Evolutionary conservation across 23 red algal species (phyloP).

Genomic region (Gracilaria gracilis): DNA sequence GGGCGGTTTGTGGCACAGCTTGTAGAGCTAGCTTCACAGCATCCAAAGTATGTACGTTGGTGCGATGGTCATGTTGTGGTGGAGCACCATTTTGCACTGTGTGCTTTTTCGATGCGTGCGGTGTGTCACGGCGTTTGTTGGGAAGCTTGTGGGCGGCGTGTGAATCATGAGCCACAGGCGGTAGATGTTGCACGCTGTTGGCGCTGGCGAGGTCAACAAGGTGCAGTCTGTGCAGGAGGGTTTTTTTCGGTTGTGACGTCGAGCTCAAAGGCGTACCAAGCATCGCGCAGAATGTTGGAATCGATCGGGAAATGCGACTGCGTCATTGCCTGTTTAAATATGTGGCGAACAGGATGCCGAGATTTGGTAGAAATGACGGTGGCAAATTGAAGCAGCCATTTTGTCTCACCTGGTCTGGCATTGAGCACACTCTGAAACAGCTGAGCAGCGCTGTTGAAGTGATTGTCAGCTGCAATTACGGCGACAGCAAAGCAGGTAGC

Average conservation of each 20-base stretch:
- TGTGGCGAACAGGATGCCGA: not conserved
- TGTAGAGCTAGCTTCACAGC: not conserved
- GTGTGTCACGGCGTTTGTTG: not conserved
- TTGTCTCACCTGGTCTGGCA: not conserved
- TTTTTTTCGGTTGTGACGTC: not conserved
- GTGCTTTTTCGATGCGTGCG: conserved; percentile 2
- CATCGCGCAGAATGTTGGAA: conserved; percentile 38
- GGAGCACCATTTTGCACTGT: not conserved
- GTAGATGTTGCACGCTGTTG: not conserved
- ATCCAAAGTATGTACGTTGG: too few species aligned
- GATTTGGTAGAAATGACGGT: not conserved
- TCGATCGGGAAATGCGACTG: not conserved
- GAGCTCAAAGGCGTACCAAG: conserved; percentile 57
- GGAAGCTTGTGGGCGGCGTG: not conserved
- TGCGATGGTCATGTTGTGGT: not conserved
- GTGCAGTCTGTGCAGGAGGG: conserved; percentile 18
- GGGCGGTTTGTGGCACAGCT: not conserved
- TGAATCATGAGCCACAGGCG: not conserved
- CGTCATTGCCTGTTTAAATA: conserved; percentile 11
- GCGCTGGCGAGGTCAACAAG: conserved; percentile 3
- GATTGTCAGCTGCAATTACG: not conserved
- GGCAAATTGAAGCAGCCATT: conserved; percentile 50
- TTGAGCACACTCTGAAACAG: conserved; percentile 48
- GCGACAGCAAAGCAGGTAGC: conserved; percentile 19
- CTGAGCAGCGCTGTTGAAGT: conserved; percentile 13